phyloP scores from a whole-genome alignment of 2,329 filamentous ascomycete species.

The Phoma herbarum region DNA sequence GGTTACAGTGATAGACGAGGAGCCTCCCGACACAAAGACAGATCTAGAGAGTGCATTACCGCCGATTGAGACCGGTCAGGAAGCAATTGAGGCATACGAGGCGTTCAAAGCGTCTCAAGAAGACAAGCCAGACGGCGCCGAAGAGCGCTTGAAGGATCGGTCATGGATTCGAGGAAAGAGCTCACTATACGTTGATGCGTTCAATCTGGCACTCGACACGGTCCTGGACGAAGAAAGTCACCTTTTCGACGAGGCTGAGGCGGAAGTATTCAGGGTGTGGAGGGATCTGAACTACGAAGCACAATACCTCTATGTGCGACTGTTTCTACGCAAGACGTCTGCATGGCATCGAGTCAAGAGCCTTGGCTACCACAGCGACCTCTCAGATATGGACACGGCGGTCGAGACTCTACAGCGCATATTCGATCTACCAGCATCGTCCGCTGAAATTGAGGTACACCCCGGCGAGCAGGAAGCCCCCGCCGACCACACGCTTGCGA shows the following conservation, averaged over 20 bases:
- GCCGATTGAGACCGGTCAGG: conserved; percentile 68
- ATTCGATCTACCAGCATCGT: conserved; percentile 63
- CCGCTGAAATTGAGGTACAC: conserved; percentile 48
- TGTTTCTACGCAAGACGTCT: conserved; percentile 91
- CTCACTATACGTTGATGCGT: conserved; percentile 96
- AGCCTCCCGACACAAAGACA: conserved; percentile 59
- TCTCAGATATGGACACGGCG: conserved; percentile 75
- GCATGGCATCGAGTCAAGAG: conserved; percentile 86
- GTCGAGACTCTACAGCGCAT: conserved; percentile 69
- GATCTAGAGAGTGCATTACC: conserved; percentile 78
- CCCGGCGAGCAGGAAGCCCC: conserved; percentile 61
- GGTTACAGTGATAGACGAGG: conserved; percentile 41
- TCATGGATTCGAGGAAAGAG: conserved; percentile 79
- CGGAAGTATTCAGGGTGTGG: conserved; percentile 80
- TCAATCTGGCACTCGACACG: conserved; percentile 89
- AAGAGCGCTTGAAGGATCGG: conserved; percentile 63
- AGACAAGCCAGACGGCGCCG: conserved; percentile 50
- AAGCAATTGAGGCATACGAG: conserved; percentile 84
- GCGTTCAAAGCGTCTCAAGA: conserved; percentile 67
- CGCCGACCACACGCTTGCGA: conserved; percentile 59
- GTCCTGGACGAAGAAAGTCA: conserved; percentile 89
- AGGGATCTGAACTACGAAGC: conserved; percentile 77
- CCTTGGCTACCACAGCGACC: conserved; percentile 82
- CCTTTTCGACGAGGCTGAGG: conserved; percentile 83
- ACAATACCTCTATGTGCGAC: conserved; percentile 91